These are phyloP conservation scores for Ceratocystis ficicola DNA, from an alignment of 2,329 filamentous ascomycete genomes.

Conservation along the genomic window DNA sequence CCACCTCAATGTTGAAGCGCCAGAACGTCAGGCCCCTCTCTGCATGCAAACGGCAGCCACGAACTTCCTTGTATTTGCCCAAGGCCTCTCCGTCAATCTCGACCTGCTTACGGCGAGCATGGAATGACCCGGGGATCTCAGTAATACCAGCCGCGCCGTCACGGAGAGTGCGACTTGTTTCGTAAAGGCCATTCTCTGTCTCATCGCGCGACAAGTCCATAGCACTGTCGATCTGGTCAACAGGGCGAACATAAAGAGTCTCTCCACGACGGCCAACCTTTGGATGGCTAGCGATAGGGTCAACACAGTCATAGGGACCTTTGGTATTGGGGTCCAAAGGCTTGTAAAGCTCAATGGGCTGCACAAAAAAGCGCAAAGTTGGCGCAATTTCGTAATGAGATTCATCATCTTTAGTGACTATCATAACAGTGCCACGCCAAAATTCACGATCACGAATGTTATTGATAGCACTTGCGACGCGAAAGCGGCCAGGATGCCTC, in stretches of 20 bases:
- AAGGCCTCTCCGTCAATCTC: constrained; percentile 65
- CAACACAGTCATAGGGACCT: constrained; percentile 67
- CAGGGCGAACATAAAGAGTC: constrained; percentile 75
- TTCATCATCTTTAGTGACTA: constrained; percentile 74
- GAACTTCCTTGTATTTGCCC: constrained; percentile 71
- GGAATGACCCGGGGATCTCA: constrained; percentile 43
- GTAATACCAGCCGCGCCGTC: constrained; percentile 36
- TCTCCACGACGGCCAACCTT: constrained; percentile 77
- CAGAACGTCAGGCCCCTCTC: constrained; percentile 90
- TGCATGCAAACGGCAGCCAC: constrained; percentile 67
- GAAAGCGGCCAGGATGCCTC: constrained; percentile 32
- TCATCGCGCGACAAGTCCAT: constrained; percentile 70
- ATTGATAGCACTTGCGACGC: constrained; percentile 21
- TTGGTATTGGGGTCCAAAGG: constrained; percentile 38
- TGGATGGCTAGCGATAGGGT: constrained; percentile 75
- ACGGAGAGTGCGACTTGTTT: constrained; percentile 46
- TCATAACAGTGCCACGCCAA: constrained; percentile 92
- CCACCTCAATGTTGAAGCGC: constrained; percentile 91
- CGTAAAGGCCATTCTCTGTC: constrained; percentile 71
- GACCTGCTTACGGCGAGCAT: constrained; percentile 41
- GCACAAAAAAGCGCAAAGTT: constrained; percentile 70
- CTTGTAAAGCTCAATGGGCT: constrained; percentile 70
- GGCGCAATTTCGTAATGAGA: constrained; percentile 75
- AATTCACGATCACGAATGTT: constrained; percentile 52
- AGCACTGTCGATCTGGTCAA: constrained; percentile 71